These are phyloP conservation scores for Omphalotus olearius DNA, from an alignment of 1,284 basidiomycete species.

Conservation along the genomic window DNA sequence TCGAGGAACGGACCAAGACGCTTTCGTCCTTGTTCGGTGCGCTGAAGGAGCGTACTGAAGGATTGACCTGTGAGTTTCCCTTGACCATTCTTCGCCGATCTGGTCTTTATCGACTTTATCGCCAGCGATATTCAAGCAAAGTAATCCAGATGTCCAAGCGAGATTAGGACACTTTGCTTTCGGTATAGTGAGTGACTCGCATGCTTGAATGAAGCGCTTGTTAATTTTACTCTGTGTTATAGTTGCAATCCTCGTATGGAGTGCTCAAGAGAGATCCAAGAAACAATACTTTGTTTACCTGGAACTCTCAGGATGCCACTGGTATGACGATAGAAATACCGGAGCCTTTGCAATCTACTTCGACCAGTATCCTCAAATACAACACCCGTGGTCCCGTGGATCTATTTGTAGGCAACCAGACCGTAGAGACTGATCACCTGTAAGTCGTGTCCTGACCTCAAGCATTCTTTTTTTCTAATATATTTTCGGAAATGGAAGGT, in stretches of 20 bases:
- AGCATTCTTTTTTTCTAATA: not conserved
- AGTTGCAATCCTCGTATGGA: not conserved
- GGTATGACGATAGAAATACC: not conserved
- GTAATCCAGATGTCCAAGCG: slow-evolving; percentile 8
- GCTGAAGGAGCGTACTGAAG: slow-evolving; percentile 17
- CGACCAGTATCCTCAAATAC: not conserved
- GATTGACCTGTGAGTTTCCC: slow-evolving; percentile 14
- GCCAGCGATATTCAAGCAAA: slow-evolving; percentile 23
- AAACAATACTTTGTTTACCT: slow-evolving; percentile 2
- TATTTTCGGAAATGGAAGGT: slow-evolving; percentile 14
- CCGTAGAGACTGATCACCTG: not conserved
- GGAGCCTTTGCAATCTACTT: not conserved
- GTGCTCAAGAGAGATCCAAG: not conserved
- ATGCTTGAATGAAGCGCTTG: not conserved
- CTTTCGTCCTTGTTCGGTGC: slow-evolving; percentile 15
- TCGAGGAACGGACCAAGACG: slow-evolving; percentile 18
- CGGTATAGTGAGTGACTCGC: slow-evolving; percentile 14
- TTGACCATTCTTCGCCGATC: not conserved
- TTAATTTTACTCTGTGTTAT: too few species aligned
- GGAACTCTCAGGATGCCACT: not conserved
- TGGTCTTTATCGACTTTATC: not conserved
- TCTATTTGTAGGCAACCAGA: not conserved
- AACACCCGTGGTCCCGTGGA: not conserved
- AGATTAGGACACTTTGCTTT: slow-evolving; percentile 15
- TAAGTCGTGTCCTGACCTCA: not conserved